These are phyloP conservation scores for Ogataea pignaliae DNA, from an alignment of 805 yeast genomes.

Conservation along the genomic window DNA sequence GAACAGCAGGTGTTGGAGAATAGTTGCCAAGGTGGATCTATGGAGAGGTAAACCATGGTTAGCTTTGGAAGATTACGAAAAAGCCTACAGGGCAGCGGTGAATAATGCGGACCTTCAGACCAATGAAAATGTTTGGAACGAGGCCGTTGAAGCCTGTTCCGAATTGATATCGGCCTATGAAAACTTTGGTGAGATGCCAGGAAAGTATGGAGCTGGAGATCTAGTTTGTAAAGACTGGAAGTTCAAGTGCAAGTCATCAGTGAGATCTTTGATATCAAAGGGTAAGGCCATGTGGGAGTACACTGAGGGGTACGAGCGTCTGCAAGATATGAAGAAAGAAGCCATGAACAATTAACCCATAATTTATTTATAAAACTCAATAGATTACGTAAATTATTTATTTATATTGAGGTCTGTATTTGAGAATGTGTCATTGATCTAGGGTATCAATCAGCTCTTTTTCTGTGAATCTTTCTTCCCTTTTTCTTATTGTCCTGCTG, in stretches of 20 bases:
- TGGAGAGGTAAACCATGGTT: conserved; percentile 90
- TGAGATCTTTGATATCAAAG: conserved; percentile 71
- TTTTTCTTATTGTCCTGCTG: no score
- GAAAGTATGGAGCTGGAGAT: conserved; percentile 74
- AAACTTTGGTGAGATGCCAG: conserved; percentile 79
- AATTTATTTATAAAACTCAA: background rate
- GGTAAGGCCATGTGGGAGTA: conserved; percentile 81
- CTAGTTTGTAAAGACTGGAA: conserved; percentile 92
- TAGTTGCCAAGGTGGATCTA: conserved; percentile 77
- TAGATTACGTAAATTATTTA: no score
- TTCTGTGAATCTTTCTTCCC: no score
- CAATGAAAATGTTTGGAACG: conserved; percentile 64
- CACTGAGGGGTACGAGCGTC: conserved; percentile 67
- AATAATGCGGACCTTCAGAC: conserved; percentile 61
- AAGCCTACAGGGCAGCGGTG: conserved; percentile 71
- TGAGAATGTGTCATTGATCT: no score
- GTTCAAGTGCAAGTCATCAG: conserved; percentile 68
- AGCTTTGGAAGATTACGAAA: conserved; percentile 79
- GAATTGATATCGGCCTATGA: conserved; percentile 85
- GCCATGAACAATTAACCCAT: conserved; percentile 17
- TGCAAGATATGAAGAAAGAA: conserved; percentile 49
- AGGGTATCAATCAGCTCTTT: no score
- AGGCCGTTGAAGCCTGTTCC: conserved; percentile 70
- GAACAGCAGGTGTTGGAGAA: conserved; percentile 69
- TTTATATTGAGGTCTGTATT: no score